phyloP scores from a whole-genome alignment of 1,284 basidiomycete genomes.

The Ustilago bromivora region DNA sequence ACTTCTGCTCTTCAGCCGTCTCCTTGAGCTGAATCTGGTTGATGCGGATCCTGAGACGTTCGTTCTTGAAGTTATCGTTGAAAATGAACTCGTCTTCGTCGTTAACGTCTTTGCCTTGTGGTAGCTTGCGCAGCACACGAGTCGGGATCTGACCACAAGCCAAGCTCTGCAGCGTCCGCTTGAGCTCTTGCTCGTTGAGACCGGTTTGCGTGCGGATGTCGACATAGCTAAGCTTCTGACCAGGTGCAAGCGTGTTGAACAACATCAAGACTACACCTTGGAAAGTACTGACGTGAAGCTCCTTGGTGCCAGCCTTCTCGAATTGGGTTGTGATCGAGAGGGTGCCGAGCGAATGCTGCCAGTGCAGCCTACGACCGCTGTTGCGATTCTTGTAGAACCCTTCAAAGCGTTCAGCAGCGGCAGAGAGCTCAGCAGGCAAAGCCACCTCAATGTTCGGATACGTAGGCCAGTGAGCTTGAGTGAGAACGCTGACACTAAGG shows the following conservation, averaged over 20 bases:
- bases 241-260: conserved; percentile 77
- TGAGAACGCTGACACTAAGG: conserved; percentile 74
- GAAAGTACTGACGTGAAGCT: conserved; percentile 89
- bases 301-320: conserved; percentile 78
- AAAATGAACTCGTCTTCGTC: conserved; percentile 82
- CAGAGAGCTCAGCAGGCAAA: conserved; percentile 48
- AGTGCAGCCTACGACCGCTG: conserved; percentile 63
- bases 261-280: conserved; percentile 88
- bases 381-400: conserved; percentile 64
- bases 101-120: conserved; percentile 82
- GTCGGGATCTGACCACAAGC: conserved; percentile 83
- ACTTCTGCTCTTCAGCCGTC: conserved; percentile 86
- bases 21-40: conserved; percentile 96
- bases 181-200: conserved; percentile 77
- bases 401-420: conserved; percentile 50
- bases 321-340: conserved; percentile 58
- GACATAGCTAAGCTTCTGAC: conserved; percentile 75
- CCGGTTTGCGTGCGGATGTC: conserved; percentile 79
- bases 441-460: conserved; percentile 56
- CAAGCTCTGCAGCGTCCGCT: conserved; percentile 88
- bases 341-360: conserved; percentile 67
- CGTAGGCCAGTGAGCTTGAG: conserved; percentile 75
- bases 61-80: conserved; percentile 86
- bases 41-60: conserved; percentile 85
- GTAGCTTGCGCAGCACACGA: conserved; percentile 84